Conservation (phyloP, 768 basidiomycete species). For the Gloeopeniophorella convolvens region DNA sequence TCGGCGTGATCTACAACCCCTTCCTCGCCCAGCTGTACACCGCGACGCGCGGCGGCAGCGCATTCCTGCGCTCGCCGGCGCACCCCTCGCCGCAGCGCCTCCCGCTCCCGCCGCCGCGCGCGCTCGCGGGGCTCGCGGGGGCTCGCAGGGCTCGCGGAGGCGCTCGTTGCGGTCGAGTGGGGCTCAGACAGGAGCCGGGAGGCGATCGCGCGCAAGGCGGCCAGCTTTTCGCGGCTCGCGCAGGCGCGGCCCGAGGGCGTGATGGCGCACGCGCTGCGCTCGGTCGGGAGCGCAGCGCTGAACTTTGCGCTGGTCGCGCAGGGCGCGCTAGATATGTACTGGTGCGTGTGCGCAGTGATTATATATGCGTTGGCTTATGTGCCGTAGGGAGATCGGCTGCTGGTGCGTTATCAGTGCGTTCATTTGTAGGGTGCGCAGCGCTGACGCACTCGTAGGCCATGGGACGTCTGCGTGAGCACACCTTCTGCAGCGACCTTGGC, state of each 20-base stretch:
- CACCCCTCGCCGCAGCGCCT: slow-evolving; percentile 40
- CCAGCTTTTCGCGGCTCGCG: slow-evolving; percentile 68
- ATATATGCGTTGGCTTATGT: background rate
- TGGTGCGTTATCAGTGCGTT: slow-evolving; percentile 35
- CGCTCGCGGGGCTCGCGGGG: slow-evolving; percentile 55
- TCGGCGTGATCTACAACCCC: slow-evolving; percentile 92
- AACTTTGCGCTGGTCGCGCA: slow-evolving; percentile 84
- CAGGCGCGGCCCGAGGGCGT: slow-evolving; percentile 60
- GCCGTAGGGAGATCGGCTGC: slow-evolving; percentile 71
- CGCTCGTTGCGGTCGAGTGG: slow-evolving; percentile 82
- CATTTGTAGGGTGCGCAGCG: background rate
- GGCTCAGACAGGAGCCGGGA: slow-evolving; percentile 64
- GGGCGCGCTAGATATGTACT: slow-evolving; percentile 83
- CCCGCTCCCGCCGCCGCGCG: slow-evolving; percentile 55
- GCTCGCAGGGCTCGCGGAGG: slow-evolving; percentile 69
- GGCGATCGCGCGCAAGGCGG: slow-evolving; percentile 50
- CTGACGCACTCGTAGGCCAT: slow-evolving; percentile 40
- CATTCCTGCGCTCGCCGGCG: slow-evolving; percentile 45
- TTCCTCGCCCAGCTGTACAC: slow-evolving; percentile 85
- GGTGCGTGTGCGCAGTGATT: slow-evolving; percentile 39
- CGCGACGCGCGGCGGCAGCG: slow-evolving; percentile 72
- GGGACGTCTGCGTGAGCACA: slow-evolving; percentile 72
- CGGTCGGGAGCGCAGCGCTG: slow-evolving; percentile 77
- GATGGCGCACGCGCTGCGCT: slow-evolving; percentile 82
- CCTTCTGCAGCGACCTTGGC: background rate